phyloP scores from a whole-genome alignment of 2,329 filamentous ascomycete genomes.

The Colletotrichum caudatum region DNA sequence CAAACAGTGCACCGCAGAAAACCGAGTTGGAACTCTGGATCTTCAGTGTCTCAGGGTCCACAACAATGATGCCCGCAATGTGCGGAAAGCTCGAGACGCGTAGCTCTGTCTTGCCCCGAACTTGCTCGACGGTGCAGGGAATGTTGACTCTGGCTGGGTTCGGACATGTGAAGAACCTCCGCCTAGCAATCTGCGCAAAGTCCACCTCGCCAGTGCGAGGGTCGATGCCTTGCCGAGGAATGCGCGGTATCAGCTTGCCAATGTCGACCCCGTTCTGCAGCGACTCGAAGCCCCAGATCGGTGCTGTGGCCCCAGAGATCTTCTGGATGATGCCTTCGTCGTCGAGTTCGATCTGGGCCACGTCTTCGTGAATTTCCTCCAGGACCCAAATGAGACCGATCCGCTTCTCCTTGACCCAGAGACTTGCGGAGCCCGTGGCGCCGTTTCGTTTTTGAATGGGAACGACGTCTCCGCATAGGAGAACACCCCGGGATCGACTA shows the following conservation, averaged over 20 bases:
- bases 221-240: slow-evolving; percentile 81
- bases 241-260: slow-evolving; percentile 80
- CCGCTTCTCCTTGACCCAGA: slow-evolving; percentile 99
- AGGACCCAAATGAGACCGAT: slow-evolving; percentile 96
- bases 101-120: slow-evolving; percentile 76
- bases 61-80: slow-evolving; percentile 95
- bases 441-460: slow-evolving; percentile 97
- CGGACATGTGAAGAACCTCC: slow-evolving; percentile 86
- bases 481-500: slow-evolving; percentile 85
- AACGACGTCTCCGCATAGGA: slow-evolving; percentile 97
- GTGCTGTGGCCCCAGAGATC: slow-evolving; percentile 79
- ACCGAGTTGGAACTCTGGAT: slow-evolving; percentile 95
- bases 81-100: slow-evolving; percentile 95
- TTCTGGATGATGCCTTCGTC: slow-evolving; percentile 80
- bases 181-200: slow-evolving; percentile 77
- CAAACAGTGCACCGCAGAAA: slow-evolving; percentile 93
- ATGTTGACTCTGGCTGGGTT: slow-evolving; percentile 83
- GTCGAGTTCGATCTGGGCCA: slow-evolving; percentile 81
- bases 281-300: slow-evolving; percentile 85
- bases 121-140: slow-evolving; percentile 83
- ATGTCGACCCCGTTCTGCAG: slow-evolving; percentile 78
- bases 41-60: slow-evolving; percentile 81
- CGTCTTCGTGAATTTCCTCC: slow-evolving; percentile 96
- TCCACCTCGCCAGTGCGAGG: slow-evolving; percentile 80
- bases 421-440: slow-evolving; percentile 87